Evolutionary conservation across 495 filamentous ascomycete genomes (phyloP).

Genomic region (Penicillium longicatenatum): DNA sequence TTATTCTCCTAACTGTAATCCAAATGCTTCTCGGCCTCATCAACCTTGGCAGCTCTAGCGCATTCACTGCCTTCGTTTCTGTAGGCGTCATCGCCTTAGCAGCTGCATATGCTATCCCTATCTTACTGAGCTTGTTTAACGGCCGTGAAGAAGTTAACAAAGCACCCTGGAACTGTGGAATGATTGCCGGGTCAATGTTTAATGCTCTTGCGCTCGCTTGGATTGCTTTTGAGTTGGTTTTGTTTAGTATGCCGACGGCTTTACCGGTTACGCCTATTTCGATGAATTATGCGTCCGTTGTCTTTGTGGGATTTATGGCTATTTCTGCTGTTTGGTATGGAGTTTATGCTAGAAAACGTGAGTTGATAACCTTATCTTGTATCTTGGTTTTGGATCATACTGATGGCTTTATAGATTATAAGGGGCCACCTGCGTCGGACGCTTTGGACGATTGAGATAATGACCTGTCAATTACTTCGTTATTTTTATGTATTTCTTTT

Average conservation of each 20-base stretch:
- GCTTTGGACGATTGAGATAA: background rate
- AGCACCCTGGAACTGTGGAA: constrained; percentile 58
- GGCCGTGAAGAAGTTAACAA: constrained; percentile 51
- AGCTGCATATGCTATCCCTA: constrained; percentile 59
- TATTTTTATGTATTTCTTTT: background rate
- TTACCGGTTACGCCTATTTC: constrained; percentile 47
- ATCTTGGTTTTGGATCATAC: constrained; percentile 6
- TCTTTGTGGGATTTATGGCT: constrained; percentile 58
- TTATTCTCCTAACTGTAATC: constrained; percentile 36
- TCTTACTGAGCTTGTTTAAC: constrained; percentile 54
- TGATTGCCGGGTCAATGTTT: constrained; percentile 53
- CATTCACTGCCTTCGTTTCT: constrained; percentile 65
- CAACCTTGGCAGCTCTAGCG: constrained; percentile 60
- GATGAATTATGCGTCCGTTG: constrained; percentile 66
- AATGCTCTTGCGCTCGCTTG: constrained; percentile 61
- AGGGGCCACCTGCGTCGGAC: constrained; percentile 41
- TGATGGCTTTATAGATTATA: constrained; percentile 37
- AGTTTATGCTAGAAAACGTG: constrained; percentile 48
- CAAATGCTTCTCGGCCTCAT: constrained; percentile 60
- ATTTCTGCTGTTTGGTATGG: constrained; percentile 47
- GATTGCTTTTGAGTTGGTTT: constrained; percentile 61
- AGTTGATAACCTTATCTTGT: constrained; percentile 21
- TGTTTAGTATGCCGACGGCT: constrained; percentile 56
- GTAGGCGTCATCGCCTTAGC: constrained; percentile 63
- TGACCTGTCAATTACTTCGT: no score